Percentiles rank a stretch among this genome's conserved stretches.
Conservation (phyloP, 306 rosid species). For the Macrotyloma uniflorum region DNA sequence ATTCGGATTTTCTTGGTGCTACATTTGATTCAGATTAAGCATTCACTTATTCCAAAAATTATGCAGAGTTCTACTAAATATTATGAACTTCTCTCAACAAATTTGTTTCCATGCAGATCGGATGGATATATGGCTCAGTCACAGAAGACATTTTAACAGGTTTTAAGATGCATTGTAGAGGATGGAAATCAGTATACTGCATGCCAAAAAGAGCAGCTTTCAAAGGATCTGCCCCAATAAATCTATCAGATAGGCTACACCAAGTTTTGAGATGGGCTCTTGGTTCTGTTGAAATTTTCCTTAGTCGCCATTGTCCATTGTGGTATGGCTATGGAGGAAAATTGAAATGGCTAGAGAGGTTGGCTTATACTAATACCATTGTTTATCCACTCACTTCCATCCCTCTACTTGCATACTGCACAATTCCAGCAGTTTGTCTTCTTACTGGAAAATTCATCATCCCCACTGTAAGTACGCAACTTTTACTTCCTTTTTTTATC, state of each 20-base stretch:
- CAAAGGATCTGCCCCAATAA: constrained; percentile 7
- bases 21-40: background rate
- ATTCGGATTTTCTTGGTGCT: background rate
- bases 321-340: constrained; percentile 19
- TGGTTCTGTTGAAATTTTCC: constrained; percentile 11
- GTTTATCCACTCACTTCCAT: constrained; percentile 2
- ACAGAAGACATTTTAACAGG: constrained; percentile 1
- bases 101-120: constrained; percentile 5
- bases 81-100: background rate
- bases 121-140: constrained; percentile 1
- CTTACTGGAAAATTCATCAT: background rate
- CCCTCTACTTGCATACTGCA: constrained; percentile 1
- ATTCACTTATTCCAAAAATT: background rate
- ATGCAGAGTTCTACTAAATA: background rate
- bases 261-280: constrained; percentile 13
- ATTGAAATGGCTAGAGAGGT: constrained; percentile 3
- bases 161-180: constrained; percentile 6
- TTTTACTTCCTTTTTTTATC: background rate
- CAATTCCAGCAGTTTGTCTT: background rate
- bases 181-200: constrained; percentile 11
- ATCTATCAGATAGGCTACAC: constrained; percentile 7
- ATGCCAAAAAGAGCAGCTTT: constrained; percentile 6
- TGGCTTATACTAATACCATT: constrained; percentile 5
- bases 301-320: constrained; percentile 6
- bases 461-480: background rate